Base-by-base conservation (phyloP, 176 grass and related monocot species). In the Carex littledalei region DNA sequence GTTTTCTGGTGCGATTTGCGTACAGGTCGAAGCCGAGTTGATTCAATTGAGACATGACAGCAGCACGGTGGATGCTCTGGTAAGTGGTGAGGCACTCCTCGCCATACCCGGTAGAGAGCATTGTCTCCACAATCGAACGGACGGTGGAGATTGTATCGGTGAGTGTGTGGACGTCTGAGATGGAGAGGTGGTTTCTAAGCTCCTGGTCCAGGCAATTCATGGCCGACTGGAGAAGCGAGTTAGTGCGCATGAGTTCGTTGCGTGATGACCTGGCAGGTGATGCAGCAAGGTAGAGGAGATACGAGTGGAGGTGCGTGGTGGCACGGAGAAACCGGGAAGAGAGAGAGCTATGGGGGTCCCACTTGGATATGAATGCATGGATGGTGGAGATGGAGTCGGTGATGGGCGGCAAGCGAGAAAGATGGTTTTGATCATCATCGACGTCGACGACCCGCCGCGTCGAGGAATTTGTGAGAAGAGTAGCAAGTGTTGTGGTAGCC, bases 71-170 rank as follows among this genome's bases (percentile, higher is more conserved):
- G 43, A 67, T 81, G 39, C 59, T 62, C 77, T 91, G 91, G 84
- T 89, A 97, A 21, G 84, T 81, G n/a, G 81, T 53, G 3, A 97
- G 29, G 59, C 92, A 97, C 90, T 97, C 92, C 85, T 83, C 89
- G 69, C 92, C 88, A 13, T 97, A 97, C 0, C 94, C 92, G 1
- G 92, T 89, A 57, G 90, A 72, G 74, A 92, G 78, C 94, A 97
- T 97, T 43, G 87, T 84, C 59, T 88, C 31, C 1, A 80, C 89
- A 1, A 85, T 81, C 1, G 56, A 67, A 72, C 82, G 80, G 10
- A 86, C 58, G 0, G 71, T 84, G 24, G 79, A 18, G 50, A 81
- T 55, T 0, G 43, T 15, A 8, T 73, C 41, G 2, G 64, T 18
- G 22, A 35, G 62, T 17, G 67, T 31, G 14, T 60, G 3, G 12